These are phyloP conservation scores for Calvatia gigantea DNA, from an alignment of 768 basidiomycete species.

Conservation along the genomic window DNA sequence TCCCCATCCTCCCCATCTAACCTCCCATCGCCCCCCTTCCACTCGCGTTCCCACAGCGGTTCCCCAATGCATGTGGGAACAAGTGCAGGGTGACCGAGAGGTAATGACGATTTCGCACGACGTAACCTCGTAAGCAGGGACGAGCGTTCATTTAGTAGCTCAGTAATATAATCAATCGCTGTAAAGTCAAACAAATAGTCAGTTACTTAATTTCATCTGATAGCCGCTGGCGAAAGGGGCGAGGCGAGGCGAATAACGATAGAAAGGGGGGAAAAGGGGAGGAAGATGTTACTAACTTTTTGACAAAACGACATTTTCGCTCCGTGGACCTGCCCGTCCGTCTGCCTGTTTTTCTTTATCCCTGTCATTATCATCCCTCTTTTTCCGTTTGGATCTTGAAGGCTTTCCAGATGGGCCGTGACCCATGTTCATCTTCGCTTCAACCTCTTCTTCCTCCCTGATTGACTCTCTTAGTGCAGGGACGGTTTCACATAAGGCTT, in stretches of 20 bases:
- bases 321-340: slow-evolving; percentile 84
- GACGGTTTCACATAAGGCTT: slow-evolving; percentile 79
- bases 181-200: slow-evolving; percentile 6
- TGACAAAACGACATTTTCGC: slow-evolving; percentile 84
- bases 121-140: slow-evolving; percentile 56
- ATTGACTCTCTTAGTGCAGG: slow-evolving; percentile 83
- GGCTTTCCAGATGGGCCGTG: slow-evolving; percentile 13
- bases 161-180: slow-evolving; percentile 87
- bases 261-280: slow-evolving; percentile 8
- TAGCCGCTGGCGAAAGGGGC: slow-evolving; percentile 1
- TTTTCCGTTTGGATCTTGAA: slow-evolving; percentile 36
- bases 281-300: slow-evolving; percentile 61
- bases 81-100: slow-evolving; percentile 58
- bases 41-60: slow-evolving; percentile 78
- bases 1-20: slow-evolving; percentile 43
- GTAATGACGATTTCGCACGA: slow-evolving; percentile 52
- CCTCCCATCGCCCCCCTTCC: slow-evolving; percentile 70
- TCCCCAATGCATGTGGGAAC: slow-evolving; percentile 23
- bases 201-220: slow-evolving; percentile 1
- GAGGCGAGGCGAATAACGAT: too few relatives aligned
- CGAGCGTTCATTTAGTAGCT: slow-evolving; percentile 58
- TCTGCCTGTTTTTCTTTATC: slow-evolving; percentile 66
- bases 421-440: slow-evolving; percentile 9
- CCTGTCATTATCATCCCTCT: slow-evolving; percentile 34
- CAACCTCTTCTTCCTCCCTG: slow-evolving; percentile 63